Base-by-base conservation (phyloP, 305 asterid genomes). In the Fraxinus dipetala region DNA sequence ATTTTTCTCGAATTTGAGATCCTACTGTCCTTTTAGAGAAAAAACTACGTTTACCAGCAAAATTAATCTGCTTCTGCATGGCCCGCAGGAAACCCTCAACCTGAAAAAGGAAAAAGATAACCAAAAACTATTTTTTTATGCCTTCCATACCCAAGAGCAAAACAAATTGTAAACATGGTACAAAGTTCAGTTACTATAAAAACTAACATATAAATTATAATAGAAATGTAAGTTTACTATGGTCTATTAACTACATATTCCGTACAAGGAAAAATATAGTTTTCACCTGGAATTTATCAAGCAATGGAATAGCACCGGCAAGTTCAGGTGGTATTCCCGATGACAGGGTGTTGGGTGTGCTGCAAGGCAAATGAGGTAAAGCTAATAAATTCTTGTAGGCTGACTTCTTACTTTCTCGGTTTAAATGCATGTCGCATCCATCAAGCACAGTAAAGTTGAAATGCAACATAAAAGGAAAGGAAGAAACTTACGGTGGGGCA, bases 1-100 rank as follows among this genome's bases (percentile, higher is more conserved):
- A 88, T 78, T 92, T 96, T 82, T 91, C 97, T 79, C 96, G 91
- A 87, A 86, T 87, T 84, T 91, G 98, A 63, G 87, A 76, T 30
- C 97, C 99, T 24, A 67, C 81, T 3, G 97, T 86, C 86, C 86
- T 94, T 87, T 94, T 96, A 56, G 96, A 91, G 89, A 96, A 96
- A 90, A 96, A 96, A 84, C 98, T 83, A 48, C 98, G 94, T 83
- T 92, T 96, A 80, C 95, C 93, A 67, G 92, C 91, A 72, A 98
- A 91, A 80, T 87, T 89, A 70, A 92, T 91, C 90, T 96, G 98
- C 91, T 93, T 96, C 86, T 91, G 97, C 99, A 96, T 96, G 36
- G 98, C 98, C 89, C 92, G 94, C 89, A 96, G 83, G 85, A 96
- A 96, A 3, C 91, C 98, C 84, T 96, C 98, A 76, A 94, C 99